These are phyloP conservation scores for Leccinellum luteum DNA, from an alignment of 768 basidiomycete species.

Conservation along the genomic window DNA sequence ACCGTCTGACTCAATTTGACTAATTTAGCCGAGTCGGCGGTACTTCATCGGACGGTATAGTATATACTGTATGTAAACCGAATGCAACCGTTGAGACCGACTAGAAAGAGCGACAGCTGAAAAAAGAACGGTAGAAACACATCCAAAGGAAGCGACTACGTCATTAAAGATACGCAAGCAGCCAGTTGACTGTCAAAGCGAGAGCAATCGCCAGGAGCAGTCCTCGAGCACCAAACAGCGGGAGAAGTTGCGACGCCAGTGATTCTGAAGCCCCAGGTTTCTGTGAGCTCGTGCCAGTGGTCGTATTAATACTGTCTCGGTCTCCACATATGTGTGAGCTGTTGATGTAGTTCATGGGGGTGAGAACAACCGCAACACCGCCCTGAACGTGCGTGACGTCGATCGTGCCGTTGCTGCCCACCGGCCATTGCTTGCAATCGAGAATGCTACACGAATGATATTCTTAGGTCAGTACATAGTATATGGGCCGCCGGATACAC, in stretches of 20 bases:
- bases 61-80: not conserved
- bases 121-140: not conserved
- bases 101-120: not conserved
- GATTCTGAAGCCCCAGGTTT: too few relatives aligned
- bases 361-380: constrained; percentile 44
- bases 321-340: constrained; percentile 39
- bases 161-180: not conserved
- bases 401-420: constrained; percentile 63
- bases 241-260: not conserved
- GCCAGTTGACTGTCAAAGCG: too few relatives aligned
- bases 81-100: not conserved
- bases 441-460: constrained; percentile 44
- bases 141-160: not conserved
- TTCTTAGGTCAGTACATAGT: not conserved
- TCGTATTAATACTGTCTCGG: too few relatives aligned
- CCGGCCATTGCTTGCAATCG: constrained; percentile 63
- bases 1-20: too few relatives aligned
- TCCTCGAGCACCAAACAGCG: not conserved
- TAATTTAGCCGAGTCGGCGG: too few relatives aligned
- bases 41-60: too few relatives aligned
- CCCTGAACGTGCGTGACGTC: constrained; percentile 62
- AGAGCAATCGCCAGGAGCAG: not conserved
- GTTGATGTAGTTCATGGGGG: constrained; percentile 34
- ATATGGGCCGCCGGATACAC: not conserved
- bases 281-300: not conserved